Percentiles rank a stretch among this genome's conserved stretches.
Evolutionary conservation across 192 early-diverging fungal genomes (phyloP).

Genomic region (Endogone sp.): DNA sequence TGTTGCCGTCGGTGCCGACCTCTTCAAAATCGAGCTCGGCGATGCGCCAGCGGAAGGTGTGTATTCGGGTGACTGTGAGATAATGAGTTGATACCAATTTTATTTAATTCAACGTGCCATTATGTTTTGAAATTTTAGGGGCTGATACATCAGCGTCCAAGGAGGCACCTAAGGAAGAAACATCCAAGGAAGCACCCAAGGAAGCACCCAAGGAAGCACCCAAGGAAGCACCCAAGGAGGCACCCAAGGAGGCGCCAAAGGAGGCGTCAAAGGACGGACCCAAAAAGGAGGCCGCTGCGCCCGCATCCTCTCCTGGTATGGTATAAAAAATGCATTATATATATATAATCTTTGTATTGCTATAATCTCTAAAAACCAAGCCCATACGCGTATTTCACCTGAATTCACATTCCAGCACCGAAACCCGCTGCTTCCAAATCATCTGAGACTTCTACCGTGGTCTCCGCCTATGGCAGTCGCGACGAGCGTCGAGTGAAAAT

Average conservation of each 20-base stretch:
- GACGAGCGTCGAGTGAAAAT: slow-evolving; percentile 71
- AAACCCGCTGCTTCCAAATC: slow-evolving; percentile 39
- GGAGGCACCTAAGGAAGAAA: slow-evolving; percentile 39
- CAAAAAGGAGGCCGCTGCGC: slow-evolving; percentile 28
- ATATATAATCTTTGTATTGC: too few relatives aligned
- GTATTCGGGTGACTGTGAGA: neutral
- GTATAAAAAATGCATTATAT: too few relatives aligned
- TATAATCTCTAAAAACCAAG: too few relatives aligned
- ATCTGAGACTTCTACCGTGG: slow-evolving; percentile 24
- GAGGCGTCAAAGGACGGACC: slow-evolving; percentile 21
- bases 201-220: slow-evolving; percentile 28
- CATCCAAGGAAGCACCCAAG: slow-evolving; percentile 31
- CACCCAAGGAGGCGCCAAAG: slow-evolving; percentile 15
- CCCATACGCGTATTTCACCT: too few relatives aligned
- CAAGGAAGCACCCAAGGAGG: slow-evolving; percentile 27
- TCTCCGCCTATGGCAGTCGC: slow-evolving; percentile 19
- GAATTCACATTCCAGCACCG: slow-evolving; percentile 25
- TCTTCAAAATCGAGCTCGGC: slow-evolving; percentile 87
- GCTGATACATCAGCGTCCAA: slow-evolving; percentile 11
- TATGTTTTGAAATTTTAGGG: slow-evolving; percentile 4
- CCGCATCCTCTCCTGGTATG: slow-evolving; percentile 41
- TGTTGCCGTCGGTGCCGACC: slow-evolving; percentile 85
- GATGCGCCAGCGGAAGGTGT: slow-evolving; percentile 61
- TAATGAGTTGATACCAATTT: neutral
- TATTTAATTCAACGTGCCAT: neutral